Evolutionary conservation across 306 rosid species (phyloP), one percentile per base, ranked within the genome.

Genomic region (Sphenostylis stenocarpa): DNA sequence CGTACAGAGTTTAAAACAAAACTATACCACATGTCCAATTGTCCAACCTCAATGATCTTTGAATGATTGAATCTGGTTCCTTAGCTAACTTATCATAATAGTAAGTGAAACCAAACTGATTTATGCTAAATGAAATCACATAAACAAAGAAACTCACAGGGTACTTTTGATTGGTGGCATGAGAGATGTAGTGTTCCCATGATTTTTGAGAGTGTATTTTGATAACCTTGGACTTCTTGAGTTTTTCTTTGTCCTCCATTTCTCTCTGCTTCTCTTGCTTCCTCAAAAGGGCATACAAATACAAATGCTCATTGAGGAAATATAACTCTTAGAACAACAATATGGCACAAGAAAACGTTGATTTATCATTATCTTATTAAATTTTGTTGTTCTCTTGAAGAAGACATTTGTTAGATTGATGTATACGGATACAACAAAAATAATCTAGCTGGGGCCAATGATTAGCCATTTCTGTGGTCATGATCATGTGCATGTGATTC

Each of bases 161-260:
- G 77, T 19, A 72, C 45, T 77, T 80, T 67, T 78, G 70, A 26
- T 60, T 75, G 70, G 45, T 74, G 56, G 88, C 83, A 70, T 75
- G 62, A 58, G 80, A 71, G 70, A 84, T 84, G 51, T 51, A 26
- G 72, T 66, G 26, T 26, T 86, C 84, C 90, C 90, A 86, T 75
- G 84, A 75, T 71, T 81, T 62, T 58, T 14, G 20, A 28, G 90
- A 81, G 29, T 63, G 80, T 56, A 86, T 76, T 81, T 81, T 86
- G 84, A 86, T 75, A 77, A 84, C 86, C 70, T 80, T 86, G 14
- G 87, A 75, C 65, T 75, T 84, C 62, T 81, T 85, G 20, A 47
- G 62, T 29, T 84, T 13, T 72, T 81, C 6, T 61, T 74, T 76
- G 19, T 38, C 66, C 17, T 83, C 68, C 90, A 86, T 86, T 78